A percentile compares a stretch with the other conserved stretches of the same genome.
These are phyloP conservation scores for Lithospermum erythrorhizon DNA, from an alignment of 257 asterid genomes.

Conservation along the genomic window DNA sequence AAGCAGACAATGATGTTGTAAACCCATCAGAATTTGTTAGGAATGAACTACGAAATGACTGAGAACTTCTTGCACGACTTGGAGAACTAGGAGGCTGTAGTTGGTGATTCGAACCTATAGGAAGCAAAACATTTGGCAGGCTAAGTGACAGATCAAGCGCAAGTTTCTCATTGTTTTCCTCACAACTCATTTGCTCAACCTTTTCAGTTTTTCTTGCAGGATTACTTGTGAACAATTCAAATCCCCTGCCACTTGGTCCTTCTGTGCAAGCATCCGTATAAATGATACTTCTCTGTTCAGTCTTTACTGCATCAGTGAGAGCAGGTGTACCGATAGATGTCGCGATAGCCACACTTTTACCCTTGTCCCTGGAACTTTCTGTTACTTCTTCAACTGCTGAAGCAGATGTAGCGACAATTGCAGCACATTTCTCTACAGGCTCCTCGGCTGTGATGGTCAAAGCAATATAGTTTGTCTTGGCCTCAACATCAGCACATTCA, in stretches of 20 bases:
- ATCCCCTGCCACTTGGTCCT: constrained; percentile 69
- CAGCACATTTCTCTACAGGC: constrained; percentile 29
- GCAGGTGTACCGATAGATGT: constrained; percentile 23
- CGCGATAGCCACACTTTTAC: constrained; percentile 42
- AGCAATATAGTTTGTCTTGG: constrained; percentile 27
- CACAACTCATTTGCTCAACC: constrained; percentile 26
- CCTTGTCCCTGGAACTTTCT: constrained; percentile 52
- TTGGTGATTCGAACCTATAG: constrained; percentile 50
- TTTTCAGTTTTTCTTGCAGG: constrained; percentile 63
- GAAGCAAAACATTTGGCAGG: constrained; percentile 84
- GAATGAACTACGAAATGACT: constrained; percentile 79
- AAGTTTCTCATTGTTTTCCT: constrained; percentile 47
- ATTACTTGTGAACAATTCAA: constrained; percentile 62
- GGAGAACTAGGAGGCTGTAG: constrained; percentile 74
- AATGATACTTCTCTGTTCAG: constrained; percentile 26
- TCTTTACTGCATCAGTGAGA: constrained; percentile 33
- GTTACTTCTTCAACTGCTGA: constrained; percentile 24
- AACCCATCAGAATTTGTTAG: constrained; percentile 78
- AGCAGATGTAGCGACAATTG: constrained; percentile 17
- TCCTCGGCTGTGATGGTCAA: constrained; percentile 21
- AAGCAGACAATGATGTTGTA: constrained; percentile 87
- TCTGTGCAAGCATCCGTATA: constrained; percentile 44
- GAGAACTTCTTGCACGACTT: constrained; percentile 72
- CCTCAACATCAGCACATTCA: constrained; percentile 27
- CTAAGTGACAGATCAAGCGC: constrained; percentile 95